These are phyloP conservation scores for Pseudogymnoascus pannorum DNA, from an alignment of 2,329 filamentous ascomycete species.

Conservation along the genomic window DNA sequence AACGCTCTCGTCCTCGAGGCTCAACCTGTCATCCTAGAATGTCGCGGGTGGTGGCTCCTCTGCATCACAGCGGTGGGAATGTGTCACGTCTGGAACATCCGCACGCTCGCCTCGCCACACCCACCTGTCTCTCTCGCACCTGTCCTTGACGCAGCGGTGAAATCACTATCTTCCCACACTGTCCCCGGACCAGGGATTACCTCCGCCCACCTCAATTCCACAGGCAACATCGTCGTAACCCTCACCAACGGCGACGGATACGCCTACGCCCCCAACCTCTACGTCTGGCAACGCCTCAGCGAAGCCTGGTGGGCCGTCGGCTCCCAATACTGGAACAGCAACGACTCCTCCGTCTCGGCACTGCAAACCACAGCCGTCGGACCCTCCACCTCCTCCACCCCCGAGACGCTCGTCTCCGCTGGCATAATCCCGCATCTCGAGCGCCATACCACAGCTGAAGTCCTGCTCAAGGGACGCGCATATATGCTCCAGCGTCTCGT, in stretches of 20 bases:
- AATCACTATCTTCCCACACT: slow-evolving; percentile 67
- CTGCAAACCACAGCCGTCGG: slow-evolving; percentile 63
- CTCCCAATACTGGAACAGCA: slow-evolving; percentile 98
- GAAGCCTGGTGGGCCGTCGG: slow-evolving; percentile 98
- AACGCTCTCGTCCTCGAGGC: slow-evolving; percentile 84
- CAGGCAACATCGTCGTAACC: slow-evolving; percentile 79
- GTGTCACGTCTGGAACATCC: slow-evolving; percentile 90
- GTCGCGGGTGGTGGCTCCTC: slow-evolving; percentile 79
- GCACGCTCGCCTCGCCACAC: slow-evolving; percentile 73
- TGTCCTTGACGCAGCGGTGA: slow-evolving; percentile 77
- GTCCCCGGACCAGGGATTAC: slow-evolving; percentile 78
- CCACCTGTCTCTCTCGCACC: slow-evolving; percentile 85
- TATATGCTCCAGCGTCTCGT: slow-evolving; percentile 88
- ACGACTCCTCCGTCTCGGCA: slow-evolving; percentile 79
- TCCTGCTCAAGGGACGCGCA: slow-evolving; percentile 81
- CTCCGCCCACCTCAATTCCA: slow-evolving; percentile 83
- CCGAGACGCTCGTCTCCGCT: slow-evolving; percentile 61
- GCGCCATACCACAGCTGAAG: slow-evolving; percentile 88
- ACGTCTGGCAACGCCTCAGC: slow-evolving; percentile 88
- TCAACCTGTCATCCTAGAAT: slow-evolving; percentile 90
- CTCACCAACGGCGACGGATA: slow-evolving; percentile 93
- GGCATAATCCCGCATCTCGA: slow-evolving; percentile 92
- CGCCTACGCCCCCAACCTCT: slow-evolving; percentile 78
- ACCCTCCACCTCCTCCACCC: slow-evolving; percentile 21
- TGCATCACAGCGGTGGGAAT: slow-evolving; percentile 83